phyloP scores from a whole-genome alignment of 2,329 filamentous ascomycete species.

The Penicillium sp. region DNA sequence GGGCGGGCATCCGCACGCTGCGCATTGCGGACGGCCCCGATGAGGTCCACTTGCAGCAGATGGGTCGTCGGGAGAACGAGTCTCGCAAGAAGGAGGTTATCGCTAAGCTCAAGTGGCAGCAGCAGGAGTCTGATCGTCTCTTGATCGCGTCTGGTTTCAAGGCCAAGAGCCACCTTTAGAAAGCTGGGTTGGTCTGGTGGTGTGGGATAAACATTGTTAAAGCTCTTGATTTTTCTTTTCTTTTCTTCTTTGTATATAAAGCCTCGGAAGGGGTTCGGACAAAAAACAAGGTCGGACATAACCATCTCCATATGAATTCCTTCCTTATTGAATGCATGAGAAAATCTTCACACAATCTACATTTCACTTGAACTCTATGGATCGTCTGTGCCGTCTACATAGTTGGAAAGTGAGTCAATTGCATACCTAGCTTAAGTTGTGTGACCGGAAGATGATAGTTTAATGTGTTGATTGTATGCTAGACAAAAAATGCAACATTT shows the following conservation, averaged over 20 bases:
- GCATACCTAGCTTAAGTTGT: neutral
- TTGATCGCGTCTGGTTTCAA: constrained; percentile 34
- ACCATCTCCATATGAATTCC: too few relatives aligned
- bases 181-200: neutral
- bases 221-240: neutral
- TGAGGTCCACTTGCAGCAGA: constrained; percentile 72
- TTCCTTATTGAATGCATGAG: too few relatives aligned
- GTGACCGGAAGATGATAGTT: neutral
- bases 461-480: constrained; percentile 5
- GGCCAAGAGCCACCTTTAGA: constrained; percentile 32
- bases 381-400: too few relatives aligned
- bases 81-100: constrained; percentile 40
- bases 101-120: constrained; percentile 41
- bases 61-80: constrained; percentile 52
- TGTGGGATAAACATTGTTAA: neutral
- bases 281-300: too few relatives aligned
- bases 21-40: constrained; percentile 89
- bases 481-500: neutral
- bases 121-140: constrained; percentile 33
- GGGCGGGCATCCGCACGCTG: constrained; percentile 73
- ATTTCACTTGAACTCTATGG: too few relatives aligned
- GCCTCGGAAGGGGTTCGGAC: too few relatives aligned
- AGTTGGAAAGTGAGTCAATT: too few relatives aligned
- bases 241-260: neutral
- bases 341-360: too few relatives aligned